Percentiles rank a stretch among this genome's conserved stretches.
phyloP scores from a whole-genome alignment of 1,139 yeast species.

The Diutina neorugosa region DNA sequence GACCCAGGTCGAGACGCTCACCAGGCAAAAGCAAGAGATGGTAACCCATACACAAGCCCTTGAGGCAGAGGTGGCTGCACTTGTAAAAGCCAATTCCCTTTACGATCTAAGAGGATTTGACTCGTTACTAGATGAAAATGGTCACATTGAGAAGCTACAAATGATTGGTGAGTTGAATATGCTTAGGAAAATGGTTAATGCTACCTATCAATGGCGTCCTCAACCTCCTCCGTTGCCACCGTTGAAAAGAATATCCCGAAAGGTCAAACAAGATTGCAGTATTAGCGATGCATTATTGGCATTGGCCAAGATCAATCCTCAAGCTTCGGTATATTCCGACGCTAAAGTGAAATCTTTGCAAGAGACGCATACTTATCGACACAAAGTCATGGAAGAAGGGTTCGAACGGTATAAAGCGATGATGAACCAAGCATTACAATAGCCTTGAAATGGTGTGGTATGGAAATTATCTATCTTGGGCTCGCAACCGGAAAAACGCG shows the following conservation, averaged over 20 bases:
- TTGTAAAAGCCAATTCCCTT: not conserved
- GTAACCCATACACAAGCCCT: not conserved
- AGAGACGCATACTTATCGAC: not conserved
- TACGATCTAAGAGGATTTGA: not conserved
- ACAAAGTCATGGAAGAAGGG: not conserved
- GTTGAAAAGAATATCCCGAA: not conserved
- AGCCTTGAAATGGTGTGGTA: not conserved
- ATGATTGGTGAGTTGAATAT: not conserved
- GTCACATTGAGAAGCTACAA: not conserved
- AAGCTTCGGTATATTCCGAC: not conserved
- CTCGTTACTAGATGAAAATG: not conserved
- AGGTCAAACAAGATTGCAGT: not conserved
- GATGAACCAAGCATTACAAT: not conserved
- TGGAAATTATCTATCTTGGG: not conserved
- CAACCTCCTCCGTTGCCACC: not conserved
- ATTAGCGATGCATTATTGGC: not conserved
- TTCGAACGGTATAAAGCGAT: not conserved
- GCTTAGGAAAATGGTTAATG: not conserved
- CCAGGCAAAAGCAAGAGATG: conserved; percentile 12
- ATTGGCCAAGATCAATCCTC: not conserved
- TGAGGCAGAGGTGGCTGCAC: not conserved
- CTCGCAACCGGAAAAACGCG: not conserved
- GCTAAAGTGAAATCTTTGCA: not conserved
- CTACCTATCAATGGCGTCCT: not conserved
- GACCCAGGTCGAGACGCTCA: conserved; percentile 7